phyloP scores from a whole-genome alignment of 2,329 filamentous ascomycete genomes.

The Colletotrichum sp. region DNA sequence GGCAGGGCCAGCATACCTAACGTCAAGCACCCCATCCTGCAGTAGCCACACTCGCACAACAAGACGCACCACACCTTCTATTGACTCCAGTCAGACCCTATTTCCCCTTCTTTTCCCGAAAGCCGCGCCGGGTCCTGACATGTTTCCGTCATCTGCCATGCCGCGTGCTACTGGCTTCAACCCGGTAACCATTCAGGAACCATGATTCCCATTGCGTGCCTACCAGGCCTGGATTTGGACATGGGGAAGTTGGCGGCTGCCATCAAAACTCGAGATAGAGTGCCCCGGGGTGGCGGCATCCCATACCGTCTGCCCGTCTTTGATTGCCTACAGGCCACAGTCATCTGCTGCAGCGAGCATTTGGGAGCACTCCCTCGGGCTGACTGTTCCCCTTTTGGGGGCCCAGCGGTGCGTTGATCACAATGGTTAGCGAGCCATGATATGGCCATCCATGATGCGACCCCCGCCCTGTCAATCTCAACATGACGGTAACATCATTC shows the following conservation, averaged over 20 bases:
- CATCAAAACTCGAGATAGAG: not conserved
- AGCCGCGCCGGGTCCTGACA: not conserved
- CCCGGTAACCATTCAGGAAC: not conserved
- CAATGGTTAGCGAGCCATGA: slow-evolving; percentile 11
- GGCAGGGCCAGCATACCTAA: not conserved
- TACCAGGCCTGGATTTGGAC: not conserved
- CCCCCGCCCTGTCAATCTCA: slow-evolving; percentile 17
- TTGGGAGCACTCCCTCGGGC: not conserved
- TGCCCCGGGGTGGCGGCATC: not conserved
- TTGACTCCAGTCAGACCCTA: not conserved
- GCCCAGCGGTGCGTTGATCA: slow-evolving; percentile 5
- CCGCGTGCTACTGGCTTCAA: not conserved
- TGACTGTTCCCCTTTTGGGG: not conserved
- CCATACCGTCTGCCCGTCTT: slow-evolving; percentile 14
- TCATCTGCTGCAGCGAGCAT: slow-evolving; percentile 2
- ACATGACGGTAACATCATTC: slow-evolving; percentile 19
- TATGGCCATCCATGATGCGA: slow-evolving; percentile 19
- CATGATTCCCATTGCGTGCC: not conserved
- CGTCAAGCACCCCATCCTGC: not conserved
- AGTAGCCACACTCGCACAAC: slow-evolving; percentile 7
- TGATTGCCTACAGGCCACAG: slow-evolving; percentile 7
- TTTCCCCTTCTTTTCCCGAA: not conserved
- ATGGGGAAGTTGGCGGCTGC: not conserved
- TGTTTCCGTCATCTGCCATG: not conserved
- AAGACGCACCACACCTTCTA: slow-evolving; percentile 1